These are phyloP conservation scores for Phytopythium montanum DNA, from an alignment of 352 stramenopile species.

Conservation along the genomic window DNA sequence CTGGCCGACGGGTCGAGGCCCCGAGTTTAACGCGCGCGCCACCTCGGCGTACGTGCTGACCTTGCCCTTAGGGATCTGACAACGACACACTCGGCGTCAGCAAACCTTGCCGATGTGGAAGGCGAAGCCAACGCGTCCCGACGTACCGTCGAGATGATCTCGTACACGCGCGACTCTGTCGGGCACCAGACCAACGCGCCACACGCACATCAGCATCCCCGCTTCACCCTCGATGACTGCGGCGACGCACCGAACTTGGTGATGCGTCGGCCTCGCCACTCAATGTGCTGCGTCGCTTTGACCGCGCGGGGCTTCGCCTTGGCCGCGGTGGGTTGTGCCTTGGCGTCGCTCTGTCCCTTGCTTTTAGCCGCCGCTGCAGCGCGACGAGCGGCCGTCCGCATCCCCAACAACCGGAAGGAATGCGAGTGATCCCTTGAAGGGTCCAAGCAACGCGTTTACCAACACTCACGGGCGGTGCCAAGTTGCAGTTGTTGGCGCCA, in stretches of 20 bases:
- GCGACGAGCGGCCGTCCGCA: background rate
- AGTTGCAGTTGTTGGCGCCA: slow-evolving; percentile 7
- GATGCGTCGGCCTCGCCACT: slow-evolving; percentile 70
- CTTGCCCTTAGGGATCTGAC: slow-evolving; percentile 71
- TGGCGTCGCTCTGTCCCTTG: slow-evolving; percentile 12
- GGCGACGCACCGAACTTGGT: slow-evolving; percentile 52
- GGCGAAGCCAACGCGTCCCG: background rate
- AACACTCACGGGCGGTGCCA: background rate
- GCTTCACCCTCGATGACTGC: too few species aligned
- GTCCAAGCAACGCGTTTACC: background rate
- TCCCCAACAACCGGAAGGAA: background rate
- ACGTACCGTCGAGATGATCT: slow-evolving; percentile 69
- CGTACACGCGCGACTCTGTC: slow-evolving; percentile 74
- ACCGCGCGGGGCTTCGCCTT: slow-evolving; percentile 13
- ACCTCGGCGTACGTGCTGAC: slow-evolving; percentile 78
- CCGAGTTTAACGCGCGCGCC: slow-evolving; percentile 53
- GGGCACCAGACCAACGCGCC: background rate
- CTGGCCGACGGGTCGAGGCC: slow-evolving; percentile 73
- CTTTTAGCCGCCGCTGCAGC: slow-evolving; percentile 1
- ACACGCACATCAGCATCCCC: background rate
- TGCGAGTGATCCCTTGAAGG: background rate
- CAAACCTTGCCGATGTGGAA: background rate
- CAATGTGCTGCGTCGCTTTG: slow-evolving; percentile 47
- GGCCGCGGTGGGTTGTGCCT: too few species aligned
- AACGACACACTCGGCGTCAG: background rate